Conservation (phyloP, 768 basidiomycete genomes). For the Agaricus blazei region DNA sequence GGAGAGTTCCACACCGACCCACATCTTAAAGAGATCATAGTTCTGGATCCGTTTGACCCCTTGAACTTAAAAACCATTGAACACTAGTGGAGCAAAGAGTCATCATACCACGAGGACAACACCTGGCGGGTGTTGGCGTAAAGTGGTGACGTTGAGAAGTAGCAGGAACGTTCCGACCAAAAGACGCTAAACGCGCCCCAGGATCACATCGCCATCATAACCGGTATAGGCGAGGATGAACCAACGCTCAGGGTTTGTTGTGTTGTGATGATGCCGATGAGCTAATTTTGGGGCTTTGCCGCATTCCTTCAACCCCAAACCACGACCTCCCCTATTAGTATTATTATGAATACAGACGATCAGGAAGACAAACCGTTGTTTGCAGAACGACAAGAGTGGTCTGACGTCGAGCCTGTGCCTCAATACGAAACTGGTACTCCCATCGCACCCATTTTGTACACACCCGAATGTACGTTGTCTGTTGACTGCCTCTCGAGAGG, state of each 20-base stretch:
- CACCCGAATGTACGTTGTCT: slow-evolving; percentile 67
- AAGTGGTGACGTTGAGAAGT: no score
- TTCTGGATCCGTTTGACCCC: neutral
- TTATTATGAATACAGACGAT: neutral
- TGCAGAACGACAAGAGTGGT: slow-evolving; percentile 67
- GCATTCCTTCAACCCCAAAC: neutral
- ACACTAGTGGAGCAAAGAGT: neutral
- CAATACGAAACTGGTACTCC: slow-evolving; percentile 79
- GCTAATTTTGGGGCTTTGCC: neutral
- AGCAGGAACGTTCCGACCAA: no score
- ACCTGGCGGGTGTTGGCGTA: neutral
- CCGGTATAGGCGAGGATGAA: no score
- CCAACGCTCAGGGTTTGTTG: no score
- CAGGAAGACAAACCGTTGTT: slow-evolving; percentile 33
- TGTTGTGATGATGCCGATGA: neutral
- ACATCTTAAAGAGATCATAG: neutral
- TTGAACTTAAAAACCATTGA: neutral
- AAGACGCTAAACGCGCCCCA: no score
- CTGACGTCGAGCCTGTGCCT: slow-evolving; percentile 69
- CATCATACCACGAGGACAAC: neutral
- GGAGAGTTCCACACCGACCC: neutral
- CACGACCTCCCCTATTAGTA: no score
- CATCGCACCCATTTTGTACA: slow-evolving; percentile 91
- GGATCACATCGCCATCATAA: no score
- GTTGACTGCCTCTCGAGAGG: neutral